phyloP scores from a whole-genome alignment of 2,329 filamentous ascomycete genomes.

The Aspergillus felis region DNA sequence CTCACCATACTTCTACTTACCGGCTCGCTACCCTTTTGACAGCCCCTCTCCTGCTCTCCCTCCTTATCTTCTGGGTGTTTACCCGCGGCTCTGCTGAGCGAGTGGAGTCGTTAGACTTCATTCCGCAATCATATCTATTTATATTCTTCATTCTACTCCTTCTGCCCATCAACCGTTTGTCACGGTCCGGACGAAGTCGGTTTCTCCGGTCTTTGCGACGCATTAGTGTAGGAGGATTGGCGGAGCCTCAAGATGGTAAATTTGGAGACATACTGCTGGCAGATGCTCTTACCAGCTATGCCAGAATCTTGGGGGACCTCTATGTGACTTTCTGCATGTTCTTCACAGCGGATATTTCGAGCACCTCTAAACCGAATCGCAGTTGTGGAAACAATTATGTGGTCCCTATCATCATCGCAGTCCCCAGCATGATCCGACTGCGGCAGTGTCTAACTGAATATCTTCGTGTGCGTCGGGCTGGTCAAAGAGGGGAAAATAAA shows the following conservation, averaged over 20 bases:
- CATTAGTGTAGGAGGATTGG: constrained; percentile 78
- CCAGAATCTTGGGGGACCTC: constrained; percentile 84
- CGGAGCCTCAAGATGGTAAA: constrained; percentile 81
- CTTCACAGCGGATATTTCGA: constrained; percentile 64
- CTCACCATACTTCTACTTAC: constrained; percentile 80
- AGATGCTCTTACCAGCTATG: constrained; percentile 91
- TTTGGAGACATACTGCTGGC: constrained; percentile 92
- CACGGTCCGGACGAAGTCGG: constrained; percentile 67
- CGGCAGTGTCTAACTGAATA: constrained; percentile 92
- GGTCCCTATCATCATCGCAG: constrained; percentile 77
- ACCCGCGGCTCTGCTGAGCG: constrained; percentile 66
- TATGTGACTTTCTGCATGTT: constrained; percentile 93
- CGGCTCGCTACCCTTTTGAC: constrained; percentile 76
- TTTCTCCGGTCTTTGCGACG: constrained; percentile 73
- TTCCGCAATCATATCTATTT: constrained; percentile 79
- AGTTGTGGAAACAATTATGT: constrained; percentile 73
- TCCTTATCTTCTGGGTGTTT: constrained; percentile 78
- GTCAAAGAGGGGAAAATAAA: constrained; percentile 55
- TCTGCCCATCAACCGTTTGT: constrained; percentile 65
- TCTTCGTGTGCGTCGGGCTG: constrained; percentile 60
- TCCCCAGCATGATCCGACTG: constrained; percentile 81
- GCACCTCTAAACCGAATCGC: constrained; percentile 76
- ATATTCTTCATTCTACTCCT: constrained; percentile 68
- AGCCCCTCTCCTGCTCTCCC: constrained; percentile 64
- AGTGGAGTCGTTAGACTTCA: constrained; percentile 74